Evolutionary conservation across 1,284 basidiomycete species (phyloP), one percentile per base, ranked within the genome.

Genomic region (Melampsora larici-populina): DNA sequence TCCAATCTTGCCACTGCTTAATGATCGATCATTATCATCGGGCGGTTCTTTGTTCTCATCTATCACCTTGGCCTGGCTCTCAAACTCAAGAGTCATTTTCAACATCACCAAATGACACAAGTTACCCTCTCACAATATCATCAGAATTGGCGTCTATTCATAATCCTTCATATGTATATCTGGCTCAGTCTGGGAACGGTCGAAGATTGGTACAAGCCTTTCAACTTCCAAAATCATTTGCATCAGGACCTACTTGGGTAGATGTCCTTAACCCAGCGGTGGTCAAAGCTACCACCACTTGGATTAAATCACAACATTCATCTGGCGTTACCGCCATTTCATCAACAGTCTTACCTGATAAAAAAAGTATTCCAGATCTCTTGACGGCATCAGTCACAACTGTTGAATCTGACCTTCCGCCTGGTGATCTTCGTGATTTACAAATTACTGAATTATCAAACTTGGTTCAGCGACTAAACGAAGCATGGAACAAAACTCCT

Each of bases 11-110:
- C 26, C 40, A 64, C 21, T 60, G 60, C n/a, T 48, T 74, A 33
- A 33, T 74, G 3, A 31, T 74, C 51, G 71, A 74, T 58, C 29
- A 55, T 51, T 74, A 74, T 33, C 71, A 74, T 55, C 63, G 65
- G 33, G 60, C 71, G n/a, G 46, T 74, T 36, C 63, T 74, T 15
- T 74, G 26, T 43, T 60, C 63, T 40, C 60, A 65, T 36, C 31
- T 51, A 9, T 65, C 29, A 40, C 71, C 71, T 17, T 66, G 60
- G 60, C 71, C 71, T 36, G 64, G 36, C 15, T 48, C 71, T 18
- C 71, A 60, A 48, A 24, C 55, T 58, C 62, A 49, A 49, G 62
- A 48, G 26, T 49, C n/a, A 17, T 48, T 31, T 11, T 48, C 48
- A 65, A 21, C 4, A 36, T 36, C 63, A 11, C 29, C 58, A 46